Evolutionary conservation across 2,329 filamentous ascomycete genomes (phyloP).

Genomic region (Scedosporium dehoogii): DNA sequence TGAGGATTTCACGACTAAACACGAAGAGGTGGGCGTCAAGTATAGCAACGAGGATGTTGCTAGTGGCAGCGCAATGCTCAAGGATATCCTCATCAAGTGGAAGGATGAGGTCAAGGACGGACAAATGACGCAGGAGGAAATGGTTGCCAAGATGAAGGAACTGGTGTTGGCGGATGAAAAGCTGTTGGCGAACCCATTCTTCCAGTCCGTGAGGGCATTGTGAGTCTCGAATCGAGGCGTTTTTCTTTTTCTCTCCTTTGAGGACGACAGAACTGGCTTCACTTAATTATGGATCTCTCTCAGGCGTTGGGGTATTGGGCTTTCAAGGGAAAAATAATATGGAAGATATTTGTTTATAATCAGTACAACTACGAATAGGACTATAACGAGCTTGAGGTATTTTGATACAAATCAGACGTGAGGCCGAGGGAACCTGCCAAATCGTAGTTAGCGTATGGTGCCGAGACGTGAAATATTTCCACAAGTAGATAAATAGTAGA

Average conservation of each 20-base stretch:
- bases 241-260: background rate
- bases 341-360: background rate
- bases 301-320: background rate
- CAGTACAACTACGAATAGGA: background rate
- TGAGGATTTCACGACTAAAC: conserved; percentile 84
- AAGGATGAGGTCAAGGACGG: conserved; percentile 61
- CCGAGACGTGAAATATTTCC: background rate
- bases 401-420: background rate
- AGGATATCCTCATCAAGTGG: conserved; percentile 75
- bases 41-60: conserved; percentile 83
- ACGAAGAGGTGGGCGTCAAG: conserved; percentile 48
- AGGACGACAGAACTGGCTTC: background rate
- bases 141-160: conserved; percentile 68
- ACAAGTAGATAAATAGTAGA: background rate
- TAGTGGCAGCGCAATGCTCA: conserved; percentile 75
- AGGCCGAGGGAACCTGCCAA: background rate
- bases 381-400: background rate
- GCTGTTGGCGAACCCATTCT: conserved; percentile 57
- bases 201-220: conserved; percentile 51
- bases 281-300: background rate
- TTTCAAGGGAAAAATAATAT: background rate
- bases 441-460: background rate
- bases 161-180: conserved; percentile 65
- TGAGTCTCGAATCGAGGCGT: conserved; percentile 15
- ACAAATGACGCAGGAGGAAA: conserved; percentile 60